Evolutionary conservation across 2,329 filamentous ascomycete species (phyloP), one percentile per base, ranked within the genome.

Genomic region (Xylaria sp.): DNA sequence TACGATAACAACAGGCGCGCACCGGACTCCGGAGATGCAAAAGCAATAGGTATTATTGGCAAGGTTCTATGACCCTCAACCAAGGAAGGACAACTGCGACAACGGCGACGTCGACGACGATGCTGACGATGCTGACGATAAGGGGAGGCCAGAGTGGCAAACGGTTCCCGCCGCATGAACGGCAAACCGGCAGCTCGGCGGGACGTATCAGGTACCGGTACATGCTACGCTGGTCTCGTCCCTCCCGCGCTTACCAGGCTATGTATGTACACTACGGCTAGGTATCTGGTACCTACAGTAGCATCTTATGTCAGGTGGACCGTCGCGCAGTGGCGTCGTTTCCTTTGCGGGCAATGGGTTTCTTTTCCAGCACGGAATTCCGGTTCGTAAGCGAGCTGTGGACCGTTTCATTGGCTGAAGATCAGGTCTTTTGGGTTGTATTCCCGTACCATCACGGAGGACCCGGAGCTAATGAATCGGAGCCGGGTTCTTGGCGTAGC

Each of bases 101-200:
- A 13, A 42, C 37, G 37, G 8, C 37, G 37, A 42, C 37, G 37
- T 9, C 11, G 37, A 13, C 37, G 11, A 13, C 37, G 37, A 42
- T 42, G 11, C 9, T 42, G 37, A 42, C 42, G 42, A 46, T 16
- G 42, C n/a, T 46, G 42, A 42, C 37, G 9, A 42, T 9, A 42
- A 42, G 13, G 13, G 13, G 5, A 46, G 42, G 10, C 13, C 11
- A 46, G 13, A 46, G n/a, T 64, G 65, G 63, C n/a, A 19, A 42
- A 42, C 47, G 23, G 16, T 13, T 37, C 50, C 16, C 16, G 16
- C 16, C 56, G 55, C 50, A 56, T 54, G 19, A 58, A 64, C 47
- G 16, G 16, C 11, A 10, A 13, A 42, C 23, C 11, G 37, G 9
- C 37, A 42, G 37, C 37, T 13, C 37, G 37, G 37, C 37, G 11